Base-by-base conservation (phyloP, 2,329 filamentous ascomycete genomes). In the Aspergillus awamori region DNA sequence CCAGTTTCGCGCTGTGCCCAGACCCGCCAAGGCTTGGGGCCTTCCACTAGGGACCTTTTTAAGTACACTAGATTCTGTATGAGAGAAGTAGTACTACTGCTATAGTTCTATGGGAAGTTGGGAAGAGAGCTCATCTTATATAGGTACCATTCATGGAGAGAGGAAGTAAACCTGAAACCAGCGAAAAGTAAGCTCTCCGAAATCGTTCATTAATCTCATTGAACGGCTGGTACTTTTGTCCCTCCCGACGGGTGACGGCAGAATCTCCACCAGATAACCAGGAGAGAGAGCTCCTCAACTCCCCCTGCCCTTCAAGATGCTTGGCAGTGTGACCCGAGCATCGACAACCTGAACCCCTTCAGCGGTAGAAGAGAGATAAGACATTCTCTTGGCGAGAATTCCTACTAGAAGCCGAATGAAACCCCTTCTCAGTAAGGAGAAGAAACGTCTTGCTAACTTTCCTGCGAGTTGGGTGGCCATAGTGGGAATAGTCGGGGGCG, bases 241-340 rank as follows among this genome's bases (percentile, higher is more conserved):
- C 20, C 20, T 45, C 17, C 41, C 41, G 22, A 13, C 20, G 41
- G 41, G 15, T 22, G 41, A 20, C 41, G 41, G 41, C 41, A 22
- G 41, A 13, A 45, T 20, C 24, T 45, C 41, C 41, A 22, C 41
- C 5, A 45, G 41, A 24, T 45, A 36, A 26, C 6, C 6, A 26
- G 36, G 15, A 10, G 39, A 43, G 7, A 20, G 39, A 43, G 39
- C 49, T 52, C 4, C n/a, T 5, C 13, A 28, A 15, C 38, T 28
- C 4, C 13, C 15, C 49, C 49, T 38, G 28, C 11, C 49, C 8
- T 39, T 28, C 47, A n/a, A 20, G 8, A 28, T 56, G 53, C 53
- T 56, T 56, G 53, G 39, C 53, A 47, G 30, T 11, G 53, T 22
- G 41, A 56, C 43, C 47, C 41, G 15, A 45, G 20, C 22, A 51